Conservation (phyloP, 768 basidiomycete genomes). For the Suillus hirtellus region DNA sequence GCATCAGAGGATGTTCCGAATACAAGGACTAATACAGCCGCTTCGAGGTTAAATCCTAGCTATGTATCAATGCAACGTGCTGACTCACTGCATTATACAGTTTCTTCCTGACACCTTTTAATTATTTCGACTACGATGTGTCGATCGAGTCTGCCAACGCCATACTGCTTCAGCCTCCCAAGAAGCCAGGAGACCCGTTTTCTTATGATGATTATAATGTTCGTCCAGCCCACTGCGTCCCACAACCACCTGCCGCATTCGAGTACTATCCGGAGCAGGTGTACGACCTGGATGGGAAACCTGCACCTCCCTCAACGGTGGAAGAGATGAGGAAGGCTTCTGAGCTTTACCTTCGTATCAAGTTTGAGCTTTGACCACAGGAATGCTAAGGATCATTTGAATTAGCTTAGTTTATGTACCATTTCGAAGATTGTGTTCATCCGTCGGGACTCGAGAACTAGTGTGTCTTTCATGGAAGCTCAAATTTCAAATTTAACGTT, state of each 20-base stretch:
- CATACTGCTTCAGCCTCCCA: constrained; percentile 45
- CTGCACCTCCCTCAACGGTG: constrained; percentile 25
- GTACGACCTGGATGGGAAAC: constrained; percentile 37
- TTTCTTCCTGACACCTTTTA: constrained; percentile 60
- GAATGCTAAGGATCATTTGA: not conserved
- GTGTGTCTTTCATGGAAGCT: too few relatives aligned
- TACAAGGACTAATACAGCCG: constrained; percentile 57
- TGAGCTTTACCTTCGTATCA: constrained; percentile 41
- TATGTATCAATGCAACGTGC: not conserved
- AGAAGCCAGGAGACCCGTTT: constrained; percentile 39
- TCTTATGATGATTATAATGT: constrained; percentile 55
- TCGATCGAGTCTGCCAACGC: constrained; percentile 61
- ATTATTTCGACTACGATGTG: constrained; percentile 65
- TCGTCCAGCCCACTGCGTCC: constrained; percentile 40
- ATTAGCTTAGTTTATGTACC: not conserved
- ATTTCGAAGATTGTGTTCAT: not conserved
- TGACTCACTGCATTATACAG: constrained; percentile 26
- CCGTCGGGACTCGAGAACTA: too few relatives aligned
- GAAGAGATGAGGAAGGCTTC: constrained; percentile 43
- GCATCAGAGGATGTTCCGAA: constrained; percentile 66
- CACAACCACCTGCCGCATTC: constrained; percentile 38
- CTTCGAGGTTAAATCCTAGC: constrained; percentile 43
- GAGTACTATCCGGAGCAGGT: constrained; percentile 37
- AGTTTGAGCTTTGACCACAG: constrained; percentile 25
- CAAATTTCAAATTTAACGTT: too few relatives aligned